Base-by-base conservation (phyloP, 129 eudicot species). In the Solidago caesia region DNA sequence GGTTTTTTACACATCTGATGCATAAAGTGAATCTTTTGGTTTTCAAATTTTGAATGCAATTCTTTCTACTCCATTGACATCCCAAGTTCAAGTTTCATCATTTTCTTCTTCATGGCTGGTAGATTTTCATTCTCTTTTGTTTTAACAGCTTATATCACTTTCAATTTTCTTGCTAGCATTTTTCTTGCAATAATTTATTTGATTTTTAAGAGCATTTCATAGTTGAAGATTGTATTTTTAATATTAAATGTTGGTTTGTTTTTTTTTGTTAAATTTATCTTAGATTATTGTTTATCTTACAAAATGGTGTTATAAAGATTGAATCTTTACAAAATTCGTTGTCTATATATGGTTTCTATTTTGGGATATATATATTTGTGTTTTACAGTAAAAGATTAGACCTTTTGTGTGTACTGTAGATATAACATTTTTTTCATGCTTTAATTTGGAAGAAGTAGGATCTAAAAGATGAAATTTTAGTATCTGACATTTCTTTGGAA, bases 41-140 rank as follows among this genome's bases (percentile, higher is more conserved):
- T 56, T 56, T 56, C 61, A 56, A 56, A 56, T 13, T 56, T 56
- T 56, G 61, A 56, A 56, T 56, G 61, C 61, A 56, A 5, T 15
- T 56, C 11, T 15, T 53, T 53, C 60, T 4, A 15, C 29, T 16
- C 61, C 61, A 56, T 56, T 56, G 27, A 5, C 61, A 56, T 33
- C 39, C 29, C 29, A 25, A 56, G 61, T 16, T 56, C 61, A 56
- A 56, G 61, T 10, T 56, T 56, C 61, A 16, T 56, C 29, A 56
- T 25, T 10, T 15, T 56, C 27, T 6, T 56, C 61, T 56, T 4
- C 15, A 29, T 62, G 9, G 8, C 47, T 63, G 68, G 68, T 63
- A 63, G 11, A 63, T 13, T 63, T 13, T 39, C 10, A 63, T 8
- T 4, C 8, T 63, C 27, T 63, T 1, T 63, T 11, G 5, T 39